Evolutionary conservation across 768 basidiomycete species (phyloP).

Genomic region (Boletus eberwhitei): DNA sequence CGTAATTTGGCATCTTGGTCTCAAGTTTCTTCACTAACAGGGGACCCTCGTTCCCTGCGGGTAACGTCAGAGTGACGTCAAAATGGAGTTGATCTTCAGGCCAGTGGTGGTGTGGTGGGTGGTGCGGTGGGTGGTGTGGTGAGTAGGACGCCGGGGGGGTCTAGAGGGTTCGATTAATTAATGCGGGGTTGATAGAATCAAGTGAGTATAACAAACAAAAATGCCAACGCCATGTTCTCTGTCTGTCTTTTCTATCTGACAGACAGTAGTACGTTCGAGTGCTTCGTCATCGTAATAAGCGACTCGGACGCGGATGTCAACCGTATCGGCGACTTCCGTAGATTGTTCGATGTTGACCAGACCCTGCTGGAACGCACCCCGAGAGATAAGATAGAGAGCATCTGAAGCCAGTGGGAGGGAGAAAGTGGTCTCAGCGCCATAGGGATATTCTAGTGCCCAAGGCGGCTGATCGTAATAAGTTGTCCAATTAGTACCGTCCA

Average conservation of each 20-base stretch:
- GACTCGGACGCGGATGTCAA: conserved; percentile 29
- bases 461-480: conserved; percentile 22
- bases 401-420: conserved; percentile 32
- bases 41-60: conserved; percentile 23
- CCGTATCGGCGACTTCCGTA: conserved; percentile 22
- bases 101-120: not conserved
- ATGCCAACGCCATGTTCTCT: conserved; percentile 32
- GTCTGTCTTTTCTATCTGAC: conserved; percentile 25
- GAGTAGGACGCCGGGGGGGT: conserved; percentile 22
- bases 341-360: conserved; percentile 30
- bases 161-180: conserved; percentile 20
- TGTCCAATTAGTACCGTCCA: conserved; percentile 20
- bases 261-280: conserved; percentile 28
- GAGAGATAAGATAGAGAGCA: conserved; percentile 29
- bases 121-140: conserved; percentile 2
- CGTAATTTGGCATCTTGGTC: conserved; percentile 40
- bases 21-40: conserved; percentile 40
- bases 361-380: conserved; percentile 29
- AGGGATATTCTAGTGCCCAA: conserved; percentile 20
- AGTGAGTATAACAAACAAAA: conserved; percentile 24
- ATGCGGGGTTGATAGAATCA: not conserved
- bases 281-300: conserved; percentile 15
- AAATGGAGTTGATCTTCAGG: conserved; percentile 27
- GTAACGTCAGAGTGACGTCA: conserved; percentile 38
- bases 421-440: conserved; percentile 27